phyloP scores from a whole-genome alignment of 331 rosid species.

The Dryas integrifolia region DNA sequence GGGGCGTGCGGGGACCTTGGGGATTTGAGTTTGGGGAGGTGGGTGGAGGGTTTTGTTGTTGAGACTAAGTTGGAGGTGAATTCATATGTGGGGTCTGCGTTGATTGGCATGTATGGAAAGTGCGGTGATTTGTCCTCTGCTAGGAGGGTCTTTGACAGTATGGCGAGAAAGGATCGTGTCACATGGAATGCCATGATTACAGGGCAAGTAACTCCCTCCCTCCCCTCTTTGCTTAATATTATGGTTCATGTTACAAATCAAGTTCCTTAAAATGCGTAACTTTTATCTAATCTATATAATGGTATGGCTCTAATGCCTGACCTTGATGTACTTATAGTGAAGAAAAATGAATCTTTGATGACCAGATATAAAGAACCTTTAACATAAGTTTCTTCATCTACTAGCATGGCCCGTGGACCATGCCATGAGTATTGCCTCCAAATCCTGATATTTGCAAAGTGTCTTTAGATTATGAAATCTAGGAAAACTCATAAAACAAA shows the following conservation, averaged over 20 bases:
- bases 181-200: slow-evolving; percentile 63
- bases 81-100: slow-evolving; percentile 51
- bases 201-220: slow-evolving; percentile 36
- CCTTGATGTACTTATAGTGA: too few species aligned
- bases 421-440: not conserved
- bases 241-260: not conserved
- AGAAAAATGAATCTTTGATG: too few species aligned
- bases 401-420: not conserved
- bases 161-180: slow-evolving; percentile 39
- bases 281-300: too few species aligned
- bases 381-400: too few species aligned
- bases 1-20: slow-evolving; percentile 77
- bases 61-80: slow-evolving; percentile 41
- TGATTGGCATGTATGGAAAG: slow-evolving; percentile 66
- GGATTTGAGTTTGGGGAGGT: slow-evolving; percentile 56
- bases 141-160: slow-evolving; percentile 45
- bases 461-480: not conserved
- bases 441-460: not conserved
- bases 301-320: too few species aligned
- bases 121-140: slow-evolving; percentile 66
- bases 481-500: not conserved
- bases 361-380: too few species aligned
- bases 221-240: not conserved
- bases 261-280: not conserved
- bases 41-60: slow-evolving; percentile 63